phyloP scores from a whole-genome alignment of 805 yeast species.

The Suhomyces sp. region DNA sequence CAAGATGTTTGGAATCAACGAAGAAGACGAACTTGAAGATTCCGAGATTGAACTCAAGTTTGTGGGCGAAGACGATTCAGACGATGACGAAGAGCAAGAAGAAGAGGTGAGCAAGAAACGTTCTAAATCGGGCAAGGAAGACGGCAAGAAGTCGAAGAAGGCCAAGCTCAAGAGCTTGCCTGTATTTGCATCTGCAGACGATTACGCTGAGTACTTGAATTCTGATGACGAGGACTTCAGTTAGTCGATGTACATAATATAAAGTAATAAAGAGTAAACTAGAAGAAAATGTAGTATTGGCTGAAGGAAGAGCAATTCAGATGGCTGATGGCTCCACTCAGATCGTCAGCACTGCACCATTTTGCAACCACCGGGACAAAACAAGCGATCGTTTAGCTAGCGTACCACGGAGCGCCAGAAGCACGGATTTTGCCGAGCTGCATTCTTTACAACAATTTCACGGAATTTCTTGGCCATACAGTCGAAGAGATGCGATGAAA shows the following conservation, averaged over 20 bases:
- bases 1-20: slow-evolving; percentile 22
- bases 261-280: not conserved
- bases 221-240: slow-evolving; percentile 56
- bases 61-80: slow-evolving; percentile 28
- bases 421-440: not conserved
- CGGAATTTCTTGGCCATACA: no score
- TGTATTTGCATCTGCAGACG: slow-evolving; percentile 84
- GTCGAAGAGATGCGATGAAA: not conserved
- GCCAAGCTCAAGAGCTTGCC: slow-evolving; percentile 68
- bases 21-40: slow-evolving; percentile 23
- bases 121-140: slow-evolving; percentile 24
- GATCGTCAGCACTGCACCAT: not conserved
- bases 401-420: not conserved
- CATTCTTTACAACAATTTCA: not conserved
- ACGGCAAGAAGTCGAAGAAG: slow-evolving; percentile 43
- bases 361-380: not conserved
- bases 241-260: not conserved
- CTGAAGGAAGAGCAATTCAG: no score
- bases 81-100: slow-evolving; percentile 17
- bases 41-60: slow-evolving; percentile 15
- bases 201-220: slow-evolving; percentile 69
- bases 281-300: not conserved
- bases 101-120: slow-evolving; percentile 20
- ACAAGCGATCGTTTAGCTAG: not conserved
- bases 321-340: not conserved